phyloP scores from a whole-genome alignment of 306 rosid species.

The Cicer arietinum region DNA sequence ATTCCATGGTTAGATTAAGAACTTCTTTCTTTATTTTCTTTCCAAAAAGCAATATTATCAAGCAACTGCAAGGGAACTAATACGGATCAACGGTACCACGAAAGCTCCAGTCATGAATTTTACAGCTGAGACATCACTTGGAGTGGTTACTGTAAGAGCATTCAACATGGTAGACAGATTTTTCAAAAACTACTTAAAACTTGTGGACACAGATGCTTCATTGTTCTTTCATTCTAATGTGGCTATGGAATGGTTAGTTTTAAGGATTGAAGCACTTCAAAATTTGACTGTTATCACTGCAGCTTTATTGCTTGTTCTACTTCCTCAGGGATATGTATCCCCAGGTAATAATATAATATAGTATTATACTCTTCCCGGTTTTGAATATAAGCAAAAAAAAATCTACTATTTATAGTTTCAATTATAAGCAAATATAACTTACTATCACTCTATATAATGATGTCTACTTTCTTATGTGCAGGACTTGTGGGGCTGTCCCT shows the following conservation, averaged over 20 bases:
- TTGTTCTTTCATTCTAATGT: constrained; percentile 72
- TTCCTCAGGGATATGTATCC: constrained; percentile 64
- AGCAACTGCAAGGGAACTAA: constrained; percentile 75
- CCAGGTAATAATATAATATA: constrained; percentile 54
- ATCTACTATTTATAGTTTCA: no score
- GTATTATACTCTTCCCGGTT: no score
- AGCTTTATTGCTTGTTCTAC: constrained; percentile 61
- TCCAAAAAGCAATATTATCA: constrained; percentile 64
- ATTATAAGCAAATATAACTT: no score
- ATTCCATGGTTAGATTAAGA: constrained; percentile 5
- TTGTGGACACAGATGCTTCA: constrained; percentile 72
- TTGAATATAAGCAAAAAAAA: no score
- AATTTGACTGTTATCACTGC: constrained; percentile 70
- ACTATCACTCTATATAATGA: no score
- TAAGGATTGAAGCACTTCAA: constrained; percentile 74
- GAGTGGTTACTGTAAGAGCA: constrained; percentile 80
- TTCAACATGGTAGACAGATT: constrained; percentile 62
- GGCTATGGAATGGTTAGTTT: constrained; percentile 66
- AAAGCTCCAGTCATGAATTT: constrained; percentile 87
- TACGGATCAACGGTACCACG: constrained; percentile 86
- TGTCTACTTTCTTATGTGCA: constrained; percentile 40
- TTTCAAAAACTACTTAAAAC: constrained; percentile 60
- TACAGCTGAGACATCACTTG: constrained; percentile 81
- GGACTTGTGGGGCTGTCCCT: constrained; percentile 83
- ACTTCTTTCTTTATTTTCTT: not conserved